Base-by-base conservation (phyloP, 75 land plant genomes). In the Chamaecyparis obtusa region DNA sequence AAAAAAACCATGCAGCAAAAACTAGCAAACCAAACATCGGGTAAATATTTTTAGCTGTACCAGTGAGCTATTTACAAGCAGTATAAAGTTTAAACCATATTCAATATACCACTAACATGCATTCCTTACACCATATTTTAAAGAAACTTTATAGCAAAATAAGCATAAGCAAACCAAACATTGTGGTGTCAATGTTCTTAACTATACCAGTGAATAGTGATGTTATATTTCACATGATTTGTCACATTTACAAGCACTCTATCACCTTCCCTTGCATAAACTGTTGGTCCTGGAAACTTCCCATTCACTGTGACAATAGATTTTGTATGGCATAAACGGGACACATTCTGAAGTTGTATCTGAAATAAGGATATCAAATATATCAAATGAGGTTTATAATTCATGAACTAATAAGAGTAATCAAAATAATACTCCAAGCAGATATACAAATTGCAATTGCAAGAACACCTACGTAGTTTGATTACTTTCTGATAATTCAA, bases 201-300 rank as follows among this genome's bases (percentile, higher is more conserved):
- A 3, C 77, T 87, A 86, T 92, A 95, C 97, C 97, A 95, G 84
- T 95, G 97, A 54, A 95, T 92, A 56, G 95, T 93, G 30, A 95
- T 54, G 84, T 93, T 89, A 85, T 95, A 93, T 9, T 93, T 91
- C 15, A 93, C 93, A 46, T 88, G 36, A 84, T 95, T 95, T 85
- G 60, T 67, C 84, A 93, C 96, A 56, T 93, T 92, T 32, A 95
- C 93, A 39, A 95, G 60, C 80, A 95, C 84, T 24, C 89, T 88
- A 81, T 95, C 96, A 24, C 95, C 96, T 55, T 95, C 95, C 4
- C 27, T 84, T 5, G 87, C 95, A 4, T 32, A 81, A 4, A 95
- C 83, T 1, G 88, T 86, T 17, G 96, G 95, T 5, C 96, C 96
- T 1, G 96, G 96, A 21, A 90, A 83, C 56, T 54, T 46, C 35